Base-by-base conservation (phyloP, 169 alveolate species). In the Plasmodium billcollinsi region DNA sequence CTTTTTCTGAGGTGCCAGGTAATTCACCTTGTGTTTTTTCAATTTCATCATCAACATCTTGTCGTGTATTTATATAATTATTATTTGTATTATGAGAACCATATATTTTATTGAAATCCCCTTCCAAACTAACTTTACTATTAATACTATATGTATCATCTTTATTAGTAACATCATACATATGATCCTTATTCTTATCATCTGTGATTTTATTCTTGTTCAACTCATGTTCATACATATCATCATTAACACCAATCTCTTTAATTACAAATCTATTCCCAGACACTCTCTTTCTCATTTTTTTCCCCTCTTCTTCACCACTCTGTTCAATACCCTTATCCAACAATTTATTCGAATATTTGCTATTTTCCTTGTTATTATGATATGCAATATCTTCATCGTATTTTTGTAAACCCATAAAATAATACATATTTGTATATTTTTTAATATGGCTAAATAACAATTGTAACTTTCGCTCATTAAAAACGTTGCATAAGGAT, bases 391-490 rank as follows among this genome's bases (percentile, higher is more conserved):
- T 15, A 29, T 39, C 85, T 14, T 54, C 73, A 20, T 58, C 24
- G 12, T 24, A 1, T 15, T 20, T 14, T 0, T 58, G 15, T 39
- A 39, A 39, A 4, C 70, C 67, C 45, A 75, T 18, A 85, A 71
- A 85, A 49, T 85, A 85, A 33, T 85, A 85, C 92, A 85, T 85
- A 74, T 85, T 85, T 6, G 92, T 85, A 69, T 85, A 85, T 33
- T 71, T 85, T 65, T 50, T 71, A 24, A 85, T 47, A 33, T 85
- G 92, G 15, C 71, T 85, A 85, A 85, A 39, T 21, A 85, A 26
- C n/a, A 85, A 62, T 56, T 85, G 92, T 18, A 85, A 20, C 67
- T 85, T 85, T 50, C 52, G 63, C 39, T 85, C 88, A 74, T 85
- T 85, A 73, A 85, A 85, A n/a, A 45, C 71, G 58, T 85, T 85